Evolutionary conservation across 2,329 filamentous ascomycete genomes (phyloP).

Genomic region (Penicillium sp.): DNA sequence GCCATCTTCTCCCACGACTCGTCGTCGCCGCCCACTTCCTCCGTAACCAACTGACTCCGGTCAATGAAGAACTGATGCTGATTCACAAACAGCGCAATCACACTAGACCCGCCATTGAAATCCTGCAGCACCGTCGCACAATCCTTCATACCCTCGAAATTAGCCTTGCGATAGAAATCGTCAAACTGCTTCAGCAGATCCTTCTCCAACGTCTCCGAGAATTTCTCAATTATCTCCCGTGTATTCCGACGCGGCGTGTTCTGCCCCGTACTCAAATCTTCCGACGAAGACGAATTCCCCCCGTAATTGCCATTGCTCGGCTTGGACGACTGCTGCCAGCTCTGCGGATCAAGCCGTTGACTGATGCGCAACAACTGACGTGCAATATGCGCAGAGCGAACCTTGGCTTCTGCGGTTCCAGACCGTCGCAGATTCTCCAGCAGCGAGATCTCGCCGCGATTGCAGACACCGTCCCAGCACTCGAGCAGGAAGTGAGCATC

Average conservation of each 20-base stretch:
- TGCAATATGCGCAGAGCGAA: conserved; percentile 90
- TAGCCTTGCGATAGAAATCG: conserved; percentile 90
- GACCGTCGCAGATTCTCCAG: conserved; percentile 85
- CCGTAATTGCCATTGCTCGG: conserved; percentile 54
- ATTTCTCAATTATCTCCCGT: conserved; percentile 91
- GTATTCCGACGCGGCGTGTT: conserved; percentile 60
- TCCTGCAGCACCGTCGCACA: conserved; percentile 92
- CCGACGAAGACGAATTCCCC: conserved; percentile 25
- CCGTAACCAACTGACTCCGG: conserved; percentile 83
- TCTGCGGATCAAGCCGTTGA: conserved; percentile 78
- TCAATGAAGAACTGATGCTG: conserved; percentile 99
- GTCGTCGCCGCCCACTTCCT: conserved; percentile 67
- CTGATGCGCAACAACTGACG: conserved; percentile 93
- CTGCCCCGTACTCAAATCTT: conserved; percentile 50
- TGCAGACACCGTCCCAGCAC: conserved; percentile 95
- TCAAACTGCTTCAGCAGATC: conserved; percentile 96
- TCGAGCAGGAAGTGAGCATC: conserved; percentile 95
- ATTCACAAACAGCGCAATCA: conserved; percentile 95
- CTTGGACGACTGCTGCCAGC: conserved; percentile 60
- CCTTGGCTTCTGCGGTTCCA: conserved; percentile 85
- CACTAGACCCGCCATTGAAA: conserved; percentile 93
- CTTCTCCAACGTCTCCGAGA: conserved; percentile 92
- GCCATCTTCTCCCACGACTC: conserved; percentile 87
- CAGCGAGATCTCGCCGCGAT: conserved; percentile 81
- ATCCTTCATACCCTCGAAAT: conserved; percentile 97